Percentiles rank a stretch among this genome's conserved stretches.
phyloP scores from a whole-genome alignment of 192 early-diverging fungal species.

The Podochytrium sp. region DNA sequence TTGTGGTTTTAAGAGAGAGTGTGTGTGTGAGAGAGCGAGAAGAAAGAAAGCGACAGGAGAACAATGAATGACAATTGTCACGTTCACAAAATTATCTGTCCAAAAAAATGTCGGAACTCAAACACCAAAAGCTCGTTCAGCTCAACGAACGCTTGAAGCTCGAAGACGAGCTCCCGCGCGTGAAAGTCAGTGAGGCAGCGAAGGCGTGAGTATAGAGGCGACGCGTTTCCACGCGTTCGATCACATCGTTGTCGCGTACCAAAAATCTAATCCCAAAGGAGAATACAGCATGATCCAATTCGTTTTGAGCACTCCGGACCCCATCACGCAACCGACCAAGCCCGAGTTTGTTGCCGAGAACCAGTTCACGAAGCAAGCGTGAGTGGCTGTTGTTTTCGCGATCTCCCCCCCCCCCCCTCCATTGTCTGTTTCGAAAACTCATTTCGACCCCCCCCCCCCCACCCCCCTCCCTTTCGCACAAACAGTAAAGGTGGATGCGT shows the following conservation, averaged over 20 bases:
- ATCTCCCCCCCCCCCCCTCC: not conserved
- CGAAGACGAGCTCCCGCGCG: constrained; percentile 59
- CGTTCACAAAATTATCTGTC: not conserved
- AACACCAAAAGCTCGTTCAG: constrained; percentile 53
- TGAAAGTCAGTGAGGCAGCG: constrained; percentile 60
- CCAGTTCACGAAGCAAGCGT: constrained; percentile 50
- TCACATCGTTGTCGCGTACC: no score
- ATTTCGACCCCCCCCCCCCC: not conserved
- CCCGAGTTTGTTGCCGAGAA: constrained; percentile 54
- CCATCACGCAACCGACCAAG: constrained; percentile 47
- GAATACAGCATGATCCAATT: constrained; percentile 50
- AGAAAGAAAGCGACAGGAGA: no score
- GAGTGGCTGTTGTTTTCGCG: not conserved
- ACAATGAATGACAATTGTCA: no score
- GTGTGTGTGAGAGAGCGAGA: no score
- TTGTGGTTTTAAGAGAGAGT: no score
- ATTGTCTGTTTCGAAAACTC: no score
- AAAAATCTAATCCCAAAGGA: no score
- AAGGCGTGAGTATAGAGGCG: constrained; percentile 47
- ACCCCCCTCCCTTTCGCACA: not conserved
- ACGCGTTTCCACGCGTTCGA: not conserved
- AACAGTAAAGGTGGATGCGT: constrained; percentile 31
- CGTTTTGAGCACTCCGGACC: constrained; percentile 53
- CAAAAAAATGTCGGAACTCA: constrained; percentile 51
- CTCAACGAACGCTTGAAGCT: constrained; percentile 56